A percentile compares a stretch with the other conserved stretches of the same genome.
Evolutionary conservation across 352 stramenopile genomes (phyloP).

Genomic region (Aphanomyces stellatus): DNA sequence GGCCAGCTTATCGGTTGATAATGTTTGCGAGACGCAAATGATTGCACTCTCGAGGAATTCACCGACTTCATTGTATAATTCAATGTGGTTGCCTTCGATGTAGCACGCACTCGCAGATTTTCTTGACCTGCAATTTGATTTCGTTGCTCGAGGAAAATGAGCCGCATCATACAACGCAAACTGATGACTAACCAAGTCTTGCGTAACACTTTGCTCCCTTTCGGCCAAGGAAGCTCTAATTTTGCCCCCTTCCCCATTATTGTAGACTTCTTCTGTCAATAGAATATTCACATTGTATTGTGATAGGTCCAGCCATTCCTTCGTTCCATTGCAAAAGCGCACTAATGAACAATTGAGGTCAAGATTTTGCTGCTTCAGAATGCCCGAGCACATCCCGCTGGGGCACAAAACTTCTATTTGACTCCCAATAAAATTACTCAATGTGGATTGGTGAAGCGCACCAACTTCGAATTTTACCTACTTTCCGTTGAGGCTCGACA

Average conservation of each 20-base stretch:
- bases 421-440: neutral
- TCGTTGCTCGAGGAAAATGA: no score
- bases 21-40: neutral
- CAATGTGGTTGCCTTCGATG: neutral
- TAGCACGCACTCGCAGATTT: neutral
- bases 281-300: neutral
- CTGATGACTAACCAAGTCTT: no score
- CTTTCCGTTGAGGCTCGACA: no score
- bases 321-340: slow-evolving; percentile 1
- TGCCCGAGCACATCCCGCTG: neutral
- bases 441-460: neutral
- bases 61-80: neutral
- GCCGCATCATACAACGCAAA: no score
- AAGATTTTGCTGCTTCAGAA: slow-evolving; percentile 10
- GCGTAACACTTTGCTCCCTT: no score
- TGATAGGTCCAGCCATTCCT: slow-evolving; percentile 13
- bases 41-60: slow-evolving; percentile 14
- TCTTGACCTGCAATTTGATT: neutral
- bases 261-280: no score
- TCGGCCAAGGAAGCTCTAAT: no score
- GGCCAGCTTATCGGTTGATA: neutral
- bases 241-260: no score
- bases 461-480: no score
- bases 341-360: slow-evolving; percentile 3
- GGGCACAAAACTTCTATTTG: neutral